phyloP scores from a whole-genome alignment of 2,329 filamentous ascomycete genomes.

The Bipolaris victoriae region DNA sequence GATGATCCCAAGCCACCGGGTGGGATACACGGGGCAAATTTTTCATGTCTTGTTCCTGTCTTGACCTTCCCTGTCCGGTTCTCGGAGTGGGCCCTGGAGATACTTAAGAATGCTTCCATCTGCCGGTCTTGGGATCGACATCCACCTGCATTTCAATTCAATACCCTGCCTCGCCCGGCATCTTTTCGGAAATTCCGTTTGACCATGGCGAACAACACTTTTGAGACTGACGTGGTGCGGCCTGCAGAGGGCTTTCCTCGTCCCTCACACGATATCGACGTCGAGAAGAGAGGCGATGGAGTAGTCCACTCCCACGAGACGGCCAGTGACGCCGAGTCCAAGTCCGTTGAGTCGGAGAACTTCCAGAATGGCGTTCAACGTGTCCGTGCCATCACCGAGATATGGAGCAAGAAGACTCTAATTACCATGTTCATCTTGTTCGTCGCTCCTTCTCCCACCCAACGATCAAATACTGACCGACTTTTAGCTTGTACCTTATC shows the following conservation, averaged over 20 bases:
- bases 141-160: slow-evolving; percentile 18
- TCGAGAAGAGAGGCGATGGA: slow-evolving; percentile 28
- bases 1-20: slow-evolving; percentile 32
- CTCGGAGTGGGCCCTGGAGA: slow-evolving; percentile 25
- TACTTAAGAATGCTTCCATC: slow-evolving; percentile 25
- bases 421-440: slow-evolving; percentile 50
- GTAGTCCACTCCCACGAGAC: slow-evolving; percentile 13
- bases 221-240: slow-evolving; percentile 24
- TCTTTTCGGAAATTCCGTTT: slow-evolving; percentile 9
- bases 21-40: slow-evolving; percentile 26
- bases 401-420: slow-evolving; percentile 49
- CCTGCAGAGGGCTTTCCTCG: slow-evolving; percentile 15
- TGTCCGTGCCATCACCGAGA: slow-evolving; percentile 49
- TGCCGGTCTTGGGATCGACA: slow-evolving; percentile 18
- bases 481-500: slow-evolving; percentile 53
- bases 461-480: not conserved
- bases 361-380: slow-evolving; percentile 50
- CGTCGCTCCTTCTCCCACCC: slow-evolving; percentile 9
- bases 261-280: slow-evolving; percentile 22
- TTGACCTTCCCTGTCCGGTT: slow-evolving; percentile 30
- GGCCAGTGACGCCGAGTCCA: slow-evolving; percentile 18
- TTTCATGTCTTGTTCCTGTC: slow-evolving; percentile 21
- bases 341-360: slow-evolving; percentile 33
- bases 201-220: slow-evolving; percentile 20
- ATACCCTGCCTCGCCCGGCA: slow-evolving; percentile 20